Evolutionary conservation across 768 basidiomycete species (phyloP), one percentile per base, ranked within the genome.

Genomic region (Lyophyllum shimeji): DNA sequence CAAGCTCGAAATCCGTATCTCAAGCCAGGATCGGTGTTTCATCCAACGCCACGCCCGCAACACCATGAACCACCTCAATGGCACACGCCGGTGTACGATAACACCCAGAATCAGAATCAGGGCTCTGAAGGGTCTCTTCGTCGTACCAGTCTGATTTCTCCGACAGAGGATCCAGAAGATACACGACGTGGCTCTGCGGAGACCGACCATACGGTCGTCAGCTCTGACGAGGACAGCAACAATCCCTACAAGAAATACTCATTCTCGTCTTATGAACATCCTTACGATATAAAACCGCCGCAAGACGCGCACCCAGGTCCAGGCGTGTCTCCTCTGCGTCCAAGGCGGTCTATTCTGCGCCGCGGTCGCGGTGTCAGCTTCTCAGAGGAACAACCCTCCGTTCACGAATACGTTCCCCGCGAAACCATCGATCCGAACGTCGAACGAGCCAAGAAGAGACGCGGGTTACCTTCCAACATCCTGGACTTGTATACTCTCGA

Each of bases 281-380:
- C 85, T 9, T 79, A 85, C 59, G 82, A 85, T 45, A 85, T 89
- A 40, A 71, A 71, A 17, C 76, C 83, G 1, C 87, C 86, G 2
- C 66, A 70, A 37, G 67, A 71, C 53, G 75, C 73, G 3, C 80
- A 82, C 58, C 54, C 70, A 43, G 69, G 62, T 17, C 57, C 57
- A 13, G 50, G 60, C 24, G 53, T 60, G 8, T 55, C 67, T 53
- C 55, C 56, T 4, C 60, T 51, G 31, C 62, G 50, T 43, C 64
- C 66, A 52, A 61, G 60, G 39, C 69, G 68, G 50, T 65, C 67
- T 34, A 58, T 63, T 55, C 40, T 62, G 9, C 67, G 67, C 49
- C 67, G 69, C n/a, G 61, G 66, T 50, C 67, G 69, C n/a, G 62
- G 66, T 46, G 79, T 80, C 56, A 77, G 76, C 60, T 82, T 81